Conservation (phyloP, 306 rosid species). For the Fragaria vesca region DNA sequence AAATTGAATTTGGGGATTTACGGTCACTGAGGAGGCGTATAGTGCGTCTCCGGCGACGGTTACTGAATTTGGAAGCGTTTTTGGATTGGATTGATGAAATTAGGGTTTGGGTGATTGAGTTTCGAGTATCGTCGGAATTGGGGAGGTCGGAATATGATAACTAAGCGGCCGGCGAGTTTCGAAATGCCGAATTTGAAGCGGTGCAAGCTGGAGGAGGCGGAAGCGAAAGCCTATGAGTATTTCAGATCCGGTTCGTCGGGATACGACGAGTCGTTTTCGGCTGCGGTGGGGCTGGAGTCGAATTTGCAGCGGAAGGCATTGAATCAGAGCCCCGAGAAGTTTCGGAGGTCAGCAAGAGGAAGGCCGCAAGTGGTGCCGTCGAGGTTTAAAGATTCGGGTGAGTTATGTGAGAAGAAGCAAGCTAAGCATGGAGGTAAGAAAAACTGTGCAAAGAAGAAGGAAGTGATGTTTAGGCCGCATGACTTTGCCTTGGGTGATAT, state of each 20-base stretch:
- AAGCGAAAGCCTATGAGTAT: slow-evolving; percentile 37
- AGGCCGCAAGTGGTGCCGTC: slow-evolving; percentile 67
- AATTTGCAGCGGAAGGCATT: slow-evolving; percentile 32
- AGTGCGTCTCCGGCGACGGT: neutral
- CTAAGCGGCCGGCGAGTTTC: slow-evolving; percentile 60
- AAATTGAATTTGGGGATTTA: slow-evolving; percentile 15
- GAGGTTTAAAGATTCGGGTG: slow-evolving; percentile 42
- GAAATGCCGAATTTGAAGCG: slow-evolving; percentile 88
- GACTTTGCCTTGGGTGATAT: too few species aligned
- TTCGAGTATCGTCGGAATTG: neutral
- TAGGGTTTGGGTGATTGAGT: slow-evolving; percentile 50
- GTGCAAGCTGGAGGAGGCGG: slow-evolving; percentile 62
- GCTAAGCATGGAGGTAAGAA: too few species aligned
- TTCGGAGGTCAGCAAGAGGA: slow-evolving; percentile 67
- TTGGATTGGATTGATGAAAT: slow-evolving; percentile 22
- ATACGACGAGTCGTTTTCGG: slow-evolving; percentile 50
- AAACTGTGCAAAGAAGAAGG: too few species aligned
- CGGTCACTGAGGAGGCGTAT: neutral
- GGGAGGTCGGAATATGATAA: slow-evolving; percentile 53
- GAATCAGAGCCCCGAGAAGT: slow-evolving; percentile 17
- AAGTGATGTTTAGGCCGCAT: too few species aligned
- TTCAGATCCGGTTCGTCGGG: slow-evolving; percentile 60
- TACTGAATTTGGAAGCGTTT: neutral
- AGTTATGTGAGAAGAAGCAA: too few species aligned
- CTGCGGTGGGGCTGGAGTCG: slow-evolving; percentile 60